Percentiles rank a stretch among this genome's conserved stretches.
Conservation (phyloP, 1,284 basidiomycete genomes). For the Kalmanozyma brasiliensis region DNA sequence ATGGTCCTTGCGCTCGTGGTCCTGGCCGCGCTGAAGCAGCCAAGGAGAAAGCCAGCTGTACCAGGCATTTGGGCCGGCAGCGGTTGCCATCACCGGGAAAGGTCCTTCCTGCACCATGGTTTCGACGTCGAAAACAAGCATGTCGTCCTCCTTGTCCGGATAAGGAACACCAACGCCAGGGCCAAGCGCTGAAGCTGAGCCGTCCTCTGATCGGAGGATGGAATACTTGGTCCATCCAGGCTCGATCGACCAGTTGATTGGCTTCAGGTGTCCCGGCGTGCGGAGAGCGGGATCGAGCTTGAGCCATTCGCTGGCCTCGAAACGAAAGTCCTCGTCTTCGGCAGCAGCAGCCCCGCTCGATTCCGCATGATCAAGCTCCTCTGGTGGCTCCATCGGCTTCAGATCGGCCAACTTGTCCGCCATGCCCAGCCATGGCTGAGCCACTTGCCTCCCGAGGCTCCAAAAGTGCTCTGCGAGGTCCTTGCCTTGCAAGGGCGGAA, state of each 20-base stretch:
- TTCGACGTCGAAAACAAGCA: conserved; percentile 92
- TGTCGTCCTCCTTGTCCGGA: conserved; percentile 73
- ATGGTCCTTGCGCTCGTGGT: conserved; percentile 73
- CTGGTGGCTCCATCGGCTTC: conserved; percentile 75
- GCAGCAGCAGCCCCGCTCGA: conserved; percentile 3
- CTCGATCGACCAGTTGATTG: conserved; percentile 78
- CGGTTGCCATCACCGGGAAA: conserved; percentile 89
- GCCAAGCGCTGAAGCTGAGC: conserved; percentile 42
- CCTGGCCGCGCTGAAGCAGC: conserved; percentile 77
- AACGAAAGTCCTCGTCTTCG: conserved; percentile 23
- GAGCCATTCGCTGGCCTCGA: conserved; percentile 56
- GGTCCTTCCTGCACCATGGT: conserved; percentile 84
- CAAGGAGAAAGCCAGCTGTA: conserved; percentile 97
- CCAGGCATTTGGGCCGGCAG: conserved; percentile 84
- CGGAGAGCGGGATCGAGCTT: conserved; percentile 52
- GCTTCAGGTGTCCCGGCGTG: conserved; percentile 60
- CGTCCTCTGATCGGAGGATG: conserved; percentile 69
- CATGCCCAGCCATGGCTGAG: conserved; percentile 84
- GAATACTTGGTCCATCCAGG: conserved; percentile 91
- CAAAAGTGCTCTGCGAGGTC: conserved; percentile 91
- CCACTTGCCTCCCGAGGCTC: conserved; percentile 77
- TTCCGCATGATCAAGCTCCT: conserved; percentile 20
- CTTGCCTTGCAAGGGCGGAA: conserved; percentile 84
- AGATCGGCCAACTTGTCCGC: conserved; percentile 75
- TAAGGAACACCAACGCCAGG: conserved; percentile 65